A percentile compares a stretch with the other conserved stretches of the same genome.
Evolutionary conservation across 352 stramenopile species (phyloP).

Genomic region (Aphanomyces euteiches): DNA sequence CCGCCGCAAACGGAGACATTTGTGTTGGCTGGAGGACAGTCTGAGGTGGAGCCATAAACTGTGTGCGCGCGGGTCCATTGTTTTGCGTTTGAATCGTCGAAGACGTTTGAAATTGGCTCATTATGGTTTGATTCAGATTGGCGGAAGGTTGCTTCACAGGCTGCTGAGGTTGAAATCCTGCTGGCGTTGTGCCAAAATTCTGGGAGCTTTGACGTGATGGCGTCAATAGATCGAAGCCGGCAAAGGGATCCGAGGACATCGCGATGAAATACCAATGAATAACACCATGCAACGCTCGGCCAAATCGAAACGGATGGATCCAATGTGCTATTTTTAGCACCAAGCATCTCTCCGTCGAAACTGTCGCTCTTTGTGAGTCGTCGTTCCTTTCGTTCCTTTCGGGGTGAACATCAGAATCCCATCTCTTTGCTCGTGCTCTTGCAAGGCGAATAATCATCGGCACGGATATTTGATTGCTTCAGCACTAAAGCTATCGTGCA

Average conservation of each 20-base stretch:
- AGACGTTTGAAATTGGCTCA: constrained; percentile 22
- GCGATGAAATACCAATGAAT: no score
- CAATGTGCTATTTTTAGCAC: not conserved
- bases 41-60: constrained; percentile 6
- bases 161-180: not conserved
- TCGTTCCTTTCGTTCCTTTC: no score
- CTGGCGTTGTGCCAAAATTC: constrained; percentile 9
- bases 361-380: no score
- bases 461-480: no score
- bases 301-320: not conserved
- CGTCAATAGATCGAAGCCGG: not conserved
- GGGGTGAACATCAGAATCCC: no score
- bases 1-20: constrained; percentile 10
- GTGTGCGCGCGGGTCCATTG: constrained; percentile 17
- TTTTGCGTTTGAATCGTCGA: constrained; percentile 11
- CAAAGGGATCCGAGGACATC: constrained; percentile 5
- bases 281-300: no score
- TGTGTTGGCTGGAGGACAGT: not conserved
- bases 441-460: no score
- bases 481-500: no score
- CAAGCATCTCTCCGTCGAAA: no score
- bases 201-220: not conserved
- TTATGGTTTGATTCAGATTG: constrained; percentile 13
- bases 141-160: not conserved
- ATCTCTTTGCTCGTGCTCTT: no score